Evolutionary conservation across 345 rosid species (phyloP).

Genomic region (Boechera divaricarpa): DNA sequence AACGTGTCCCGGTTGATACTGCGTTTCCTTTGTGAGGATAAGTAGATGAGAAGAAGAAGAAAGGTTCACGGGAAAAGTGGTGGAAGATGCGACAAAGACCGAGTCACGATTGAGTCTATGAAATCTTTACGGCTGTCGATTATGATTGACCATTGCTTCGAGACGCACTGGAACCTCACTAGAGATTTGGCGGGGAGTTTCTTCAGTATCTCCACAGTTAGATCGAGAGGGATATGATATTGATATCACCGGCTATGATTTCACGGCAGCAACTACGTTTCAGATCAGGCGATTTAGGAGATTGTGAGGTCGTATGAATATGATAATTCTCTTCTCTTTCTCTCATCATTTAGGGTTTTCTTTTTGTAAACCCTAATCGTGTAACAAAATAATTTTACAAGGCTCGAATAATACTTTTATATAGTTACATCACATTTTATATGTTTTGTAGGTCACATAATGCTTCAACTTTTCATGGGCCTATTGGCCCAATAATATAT

Average conservation of each 20-base stretch:
- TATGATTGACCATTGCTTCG: constrained; percentile 5
- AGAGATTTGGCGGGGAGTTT: constrained; percentile 8
- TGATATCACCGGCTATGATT: neutral
- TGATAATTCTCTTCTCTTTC: too few species aligned
- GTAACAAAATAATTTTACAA: too few species aligned
- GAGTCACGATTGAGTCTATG: constrained; percentile 11
- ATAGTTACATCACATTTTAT: too few species aligned
- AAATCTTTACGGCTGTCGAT: neutral
- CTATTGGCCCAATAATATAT: too few species aligned
- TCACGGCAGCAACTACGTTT: neutral
- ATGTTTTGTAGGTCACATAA: too few species aligned
- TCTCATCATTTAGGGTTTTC: neutral
- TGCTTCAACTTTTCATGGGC: too few species aligned
- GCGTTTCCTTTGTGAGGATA: neutral
- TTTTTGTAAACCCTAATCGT: neutral
- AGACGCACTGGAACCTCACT: constrained; percentile 16
- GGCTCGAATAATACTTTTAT: too few species aligned
- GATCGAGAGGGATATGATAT: neutral
- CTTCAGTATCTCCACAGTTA: constrained; percentile 15
- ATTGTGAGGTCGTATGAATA: neutral
- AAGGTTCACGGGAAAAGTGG: neutral
- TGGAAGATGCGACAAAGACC: neutral
- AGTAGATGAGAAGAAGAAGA: constrained; percentile 10
- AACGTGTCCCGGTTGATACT: neutral
- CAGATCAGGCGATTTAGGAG: neutral